Evolutionary conservation across 225 moss, liverwort and hornwort species (phyloP).

Genomic region (Rhytidiadelphus loreus): DNA sequence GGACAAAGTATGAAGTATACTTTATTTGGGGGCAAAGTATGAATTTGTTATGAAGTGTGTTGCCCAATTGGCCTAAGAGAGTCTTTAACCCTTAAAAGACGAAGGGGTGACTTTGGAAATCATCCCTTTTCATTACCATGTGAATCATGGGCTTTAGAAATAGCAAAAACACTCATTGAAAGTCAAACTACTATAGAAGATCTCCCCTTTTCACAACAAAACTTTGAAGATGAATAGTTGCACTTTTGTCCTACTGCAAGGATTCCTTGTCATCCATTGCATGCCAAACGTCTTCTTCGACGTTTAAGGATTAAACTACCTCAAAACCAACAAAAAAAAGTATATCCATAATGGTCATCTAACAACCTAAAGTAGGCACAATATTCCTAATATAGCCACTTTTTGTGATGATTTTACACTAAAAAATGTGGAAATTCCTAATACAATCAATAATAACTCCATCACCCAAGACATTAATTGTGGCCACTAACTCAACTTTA

Average conservation of each 20-base stretch:
- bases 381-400: neutral
- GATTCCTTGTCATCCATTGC: too few relatives aligned
- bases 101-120: too few relatives aligned
- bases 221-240: too few relatives aligned
- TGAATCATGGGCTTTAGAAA: too few relatives aligned
- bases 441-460: neutral
- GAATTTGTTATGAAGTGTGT: neutral
- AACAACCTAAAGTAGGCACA: accelerated
- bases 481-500: neutral
- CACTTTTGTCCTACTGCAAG: too few relatives aligned
- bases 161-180: too few relatives aligned
- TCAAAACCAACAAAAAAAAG: neutral
- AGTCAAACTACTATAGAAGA: too few relatives aligned
- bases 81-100: too few relatives aligned
- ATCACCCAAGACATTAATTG: neutral
- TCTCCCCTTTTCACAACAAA: too few relatives aligned
- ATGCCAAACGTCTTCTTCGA: too few relatives aligned
- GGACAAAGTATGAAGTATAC: neutral
- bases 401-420: neutral
- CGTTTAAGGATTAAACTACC: too few relatives aligned
- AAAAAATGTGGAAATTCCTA: neutral
- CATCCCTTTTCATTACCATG: too few relatives aligned
- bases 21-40: neutral
- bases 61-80: accelerated
- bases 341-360: neutral